Evolutionary conservation across 2,329 filamentous ascomycete species (phyloP), one percentile per base, ranked within the genome.

Genomic region (Aspergillus ruber): DNA sequence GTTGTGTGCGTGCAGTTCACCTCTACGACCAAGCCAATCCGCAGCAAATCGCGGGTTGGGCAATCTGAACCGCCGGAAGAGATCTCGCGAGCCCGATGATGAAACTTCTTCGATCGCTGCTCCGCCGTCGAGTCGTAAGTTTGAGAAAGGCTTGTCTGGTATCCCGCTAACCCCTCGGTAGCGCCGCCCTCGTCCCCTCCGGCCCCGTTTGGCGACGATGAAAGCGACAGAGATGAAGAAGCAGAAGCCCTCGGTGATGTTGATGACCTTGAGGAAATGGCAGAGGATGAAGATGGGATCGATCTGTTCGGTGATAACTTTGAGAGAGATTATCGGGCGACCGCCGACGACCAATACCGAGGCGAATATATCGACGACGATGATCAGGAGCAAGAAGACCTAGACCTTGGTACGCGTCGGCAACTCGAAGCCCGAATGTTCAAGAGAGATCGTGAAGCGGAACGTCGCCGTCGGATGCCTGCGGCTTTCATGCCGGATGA

Each of bases 31-130:
- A 58, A 89, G 84, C 71, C 85, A 87, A 76, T 83, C 85, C 51
- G 90, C 90, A 55, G 89, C 84, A 60, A 95, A 95, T 71, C 83
- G 88, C 57, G 88, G 88, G 45, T 67, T 78, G 48, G 69, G 71
- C 15, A 72, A 71, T 45, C 59, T 72, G 53, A 77, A 72, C 55
- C 71, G 76, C 52, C 76, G 81, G 51, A 86, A 86, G 68, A 79
- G 84, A 59, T 75, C 77, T 32, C 77, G 83, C 70, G 83, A 85
- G 58, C 77, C 78, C 50, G 83, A 85, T 57, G 78, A 83, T 60
- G 79, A 82, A 45, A 73, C 74, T 38, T 81, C 80, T 23, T 81
- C 80, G 13, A 76, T 74, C 25, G 25, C 25, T 45, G 74, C 75
- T 54, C 80, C 81, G 55, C 81, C 81, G 20, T 83, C 81, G 29